Evolutionary conservation across 495 filamentous ascomycete genomes (phyloP), one percentile per base, ranked within the genome.

Genomic region (Annulohypoxylon maeteangense): DNA sequence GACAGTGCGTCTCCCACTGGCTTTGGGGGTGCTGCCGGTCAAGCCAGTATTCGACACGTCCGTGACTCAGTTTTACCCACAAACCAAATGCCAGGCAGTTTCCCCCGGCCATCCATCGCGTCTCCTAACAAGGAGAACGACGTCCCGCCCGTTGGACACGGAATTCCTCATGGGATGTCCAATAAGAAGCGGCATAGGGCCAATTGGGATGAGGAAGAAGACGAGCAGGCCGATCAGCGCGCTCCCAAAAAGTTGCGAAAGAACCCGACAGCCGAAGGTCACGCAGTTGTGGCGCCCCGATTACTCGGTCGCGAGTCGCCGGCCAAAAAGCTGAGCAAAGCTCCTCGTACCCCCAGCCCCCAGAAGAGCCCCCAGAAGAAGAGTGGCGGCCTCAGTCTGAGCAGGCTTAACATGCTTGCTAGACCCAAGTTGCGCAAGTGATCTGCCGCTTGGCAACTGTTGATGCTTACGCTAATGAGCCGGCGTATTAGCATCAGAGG

Each of bases 181-280:
- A 92, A 91, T 80, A 92, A 94, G 83, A 93, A 93, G 81, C 85
- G 90, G 48, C 85, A 85, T 61, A 85, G 88, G 14, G 83, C 81
- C 27, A 81, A 74, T 53, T 81, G 78, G 27, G 84, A 86, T 68
- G 86, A 86, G 65, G 81, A 85, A 31, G 81, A 84, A 32, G 80
- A 81, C 31, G 76, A 80, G 42, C 81, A 83, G 60, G 81, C 71
- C 7, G 70, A 66, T 11, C 76, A 81, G 58, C 80, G 82, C 32
- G 79, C 76, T 5, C 67, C 73, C 7, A 85, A 86, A 75, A 87
- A 87, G 75, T 22, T 68, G 3, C 80, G 80, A 50, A 79, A 77
- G 50, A 70, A 79, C 8, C 83, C 87, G 59, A 74, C 74, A 3
- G 85, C 83, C 4, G 83, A 89, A 58, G 81, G 81, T 10, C 74